Conservation (phyloP, 805 yeast species). For the Priceomyces melissophilus region DNA sequence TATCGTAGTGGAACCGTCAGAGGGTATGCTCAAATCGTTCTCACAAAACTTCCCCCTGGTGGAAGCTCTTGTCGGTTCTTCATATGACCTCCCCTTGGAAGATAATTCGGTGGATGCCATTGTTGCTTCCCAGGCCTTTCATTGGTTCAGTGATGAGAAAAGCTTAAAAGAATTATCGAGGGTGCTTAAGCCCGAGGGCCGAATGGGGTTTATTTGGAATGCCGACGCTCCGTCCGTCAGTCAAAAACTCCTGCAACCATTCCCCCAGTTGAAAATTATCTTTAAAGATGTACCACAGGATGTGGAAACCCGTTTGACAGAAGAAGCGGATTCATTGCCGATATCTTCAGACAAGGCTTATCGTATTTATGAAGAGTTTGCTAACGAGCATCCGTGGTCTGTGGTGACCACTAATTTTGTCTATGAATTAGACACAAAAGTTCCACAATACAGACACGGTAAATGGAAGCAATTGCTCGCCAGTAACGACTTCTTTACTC, state of each 20-base stretch:
- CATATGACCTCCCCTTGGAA: constrained; percentile 45
- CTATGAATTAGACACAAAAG: constrained; percentile 36
- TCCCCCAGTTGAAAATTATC: constrained; percentile 2
- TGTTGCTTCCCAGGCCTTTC: constrained; percentile 60
- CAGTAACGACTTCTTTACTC: constrained; percentile 26
- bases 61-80: constrained; percentile 34
- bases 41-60: constrained; percentile 44
- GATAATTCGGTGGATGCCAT: constrained; percentile 47
- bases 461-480: constrained; percentile 41
- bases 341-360: constrained; percentile 1
- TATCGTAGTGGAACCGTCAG: constrained; percentile 52
- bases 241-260: constrained; percentile 4
- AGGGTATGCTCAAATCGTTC: constrained; percentile 54
- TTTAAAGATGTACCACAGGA: constrained; percentile 1
- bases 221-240: constrained; percentile 34
- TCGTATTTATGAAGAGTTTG: constrained; percentile 10
- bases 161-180: constrained; percentile 49
- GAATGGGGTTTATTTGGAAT: constrained; percentile 59
- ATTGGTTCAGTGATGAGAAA: constrained; percentile 57
- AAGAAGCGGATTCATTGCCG: neutral
- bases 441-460: constrained; percentile 55
- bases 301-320: neutral
- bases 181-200: constrained; percentile 47
- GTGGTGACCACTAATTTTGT: constrained; percentile 27
- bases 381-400: constrained; percentile 34